Evolutionary conservation across 73 alveolate species (phyloP), one percentile per base, ranked within the genome.

Genomic region (Paramecium primaurelia): DNA sequence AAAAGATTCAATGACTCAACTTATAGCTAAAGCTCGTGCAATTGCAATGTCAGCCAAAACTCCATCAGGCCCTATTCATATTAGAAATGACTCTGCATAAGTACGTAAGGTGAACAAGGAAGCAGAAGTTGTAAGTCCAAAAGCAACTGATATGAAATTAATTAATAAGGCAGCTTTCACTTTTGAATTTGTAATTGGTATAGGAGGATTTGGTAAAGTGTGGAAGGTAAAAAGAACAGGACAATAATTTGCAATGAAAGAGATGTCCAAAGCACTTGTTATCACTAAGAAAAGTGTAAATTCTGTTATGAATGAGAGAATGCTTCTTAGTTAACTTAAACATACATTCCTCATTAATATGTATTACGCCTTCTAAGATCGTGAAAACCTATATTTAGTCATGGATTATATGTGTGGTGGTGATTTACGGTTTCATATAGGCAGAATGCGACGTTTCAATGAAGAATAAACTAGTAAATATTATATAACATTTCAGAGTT

Each of bases 361-460:
- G 98, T 89, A 95, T 59, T 98, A 94, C 60, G 99, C 99, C 8
- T 98, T 98, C 59, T 97, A 97, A 93, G 99, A 98, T 86, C 92
- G 98, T 71, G 98, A 96, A 54, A 93, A 97, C 89, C 95, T 97
- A 47, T 97, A 98, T 85, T 73, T 98, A 54, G 97, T 98, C 26
- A 92, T 95, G 94, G 99, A 98, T 84, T 94, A 94, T 44, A 91
- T 98, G 94, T 89, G 95, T 20, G 99, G 99, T 26, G 99, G 99
- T 4, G 99, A 98, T 83, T 87, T 98, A 38, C 93, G 99, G 71
- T 98, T 88, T 77, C 99, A 98, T 71, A 93, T 98, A 0, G 96
- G 97, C n/a, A 71, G 94, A 18, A 93, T 92, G 80, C 89, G 96
- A 92, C 94, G 95, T 51, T 98, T 98, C 88, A 95, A 95, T 16